Conservation (phyloP, 257 asterid genomes). For the Fraxinus excelsior region DNA sequence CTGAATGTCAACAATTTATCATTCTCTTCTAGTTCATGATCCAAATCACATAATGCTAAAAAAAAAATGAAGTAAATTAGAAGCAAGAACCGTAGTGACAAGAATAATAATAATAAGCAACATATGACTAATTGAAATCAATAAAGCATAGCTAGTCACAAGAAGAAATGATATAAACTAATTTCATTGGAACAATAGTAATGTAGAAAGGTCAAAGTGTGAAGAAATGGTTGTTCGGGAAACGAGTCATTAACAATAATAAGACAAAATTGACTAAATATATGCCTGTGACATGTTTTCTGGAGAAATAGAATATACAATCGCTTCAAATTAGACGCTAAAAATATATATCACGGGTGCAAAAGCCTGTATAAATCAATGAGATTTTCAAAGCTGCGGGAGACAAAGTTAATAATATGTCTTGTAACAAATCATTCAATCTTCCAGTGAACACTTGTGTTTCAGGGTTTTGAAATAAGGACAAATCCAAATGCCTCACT, state of each 20-base stretch:
- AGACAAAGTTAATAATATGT: not conserved
- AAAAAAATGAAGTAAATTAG: no score
- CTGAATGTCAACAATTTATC: not conserved
- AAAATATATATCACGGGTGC: not conserved
- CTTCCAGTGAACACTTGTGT: not conserved
- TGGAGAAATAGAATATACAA: not conserved
- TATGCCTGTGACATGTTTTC: not conserved
- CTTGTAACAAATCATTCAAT: not conserved
- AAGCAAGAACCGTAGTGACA: no score
- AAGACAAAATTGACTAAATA: not conserved
- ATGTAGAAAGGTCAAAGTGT: no score
- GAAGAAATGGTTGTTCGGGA: not conserved
- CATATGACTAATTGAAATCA: no score
- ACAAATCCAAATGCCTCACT: constrained; percentile 20
- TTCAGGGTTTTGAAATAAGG: no score
- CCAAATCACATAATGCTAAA: not conserved
- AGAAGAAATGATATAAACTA: not conserved
- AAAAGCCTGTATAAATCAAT: not conserved
- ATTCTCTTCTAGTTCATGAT: no score
- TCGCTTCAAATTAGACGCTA: not conserved
- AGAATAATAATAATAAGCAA: no score
- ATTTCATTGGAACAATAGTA: not conserved
- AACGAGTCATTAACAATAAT: not conserved
- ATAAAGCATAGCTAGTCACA: not conserved
- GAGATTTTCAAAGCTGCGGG: not conserved